Evolutionary conservation across 2,329 filamentous ascomycete species (phyloP), one percentile per base, ranked within the genome.

Genomic region (Ophiostoma populinum): DNA sequence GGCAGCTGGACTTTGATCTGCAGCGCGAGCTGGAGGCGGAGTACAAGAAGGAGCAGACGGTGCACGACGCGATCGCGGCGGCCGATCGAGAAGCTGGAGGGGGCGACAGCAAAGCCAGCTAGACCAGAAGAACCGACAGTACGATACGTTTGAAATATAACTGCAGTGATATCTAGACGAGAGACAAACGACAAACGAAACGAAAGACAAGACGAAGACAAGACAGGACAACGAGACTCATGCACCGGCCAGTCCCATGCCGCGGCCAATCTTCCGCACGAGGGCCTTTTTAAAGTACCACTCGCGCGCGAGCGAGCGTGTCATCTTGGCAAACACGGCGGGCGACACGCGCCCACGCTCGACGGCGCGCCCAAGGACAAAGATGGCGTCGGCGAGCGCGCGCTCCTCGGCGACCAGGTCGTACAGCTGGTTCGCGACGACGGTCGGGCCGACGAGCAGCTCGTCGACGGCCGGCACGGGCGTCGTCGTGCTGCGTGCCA

Each of bases 1-100:
- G 90, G 40, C 81, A 92, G 54, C 71, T 85, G 34, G 90, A 98
- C 52, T 98, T 98, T 50, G 86, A 95, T 44, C 73, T 92, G 70
- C 90, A 98, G 53, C 70, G 67, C 43, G 70, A 68, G 6, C 62
- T 98, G 32, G 86, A 95, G 58, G 70, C 78, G 48, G 81, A 98
- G 54, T 95, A 94, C 55, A 75, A 77, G 53, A 87, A 87, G 54
- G 65, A 85, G 21, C 90, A 98, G 59, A 80, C 62, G 5, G 86
- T 95, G 20, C 67, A 65, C 40, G 62, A 70, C 24, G 46, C 11
- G 45, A 49, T 35, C 26, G 35, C 35, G 16, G 22, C 33, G 4
- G 27, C 24, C 10, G 31, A 30, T 10, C 35, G 36, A 18, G 15
- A 19, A 17, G 24, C 22, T 10, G 4, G 22, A 10, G 22, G 22